Conservation (phyloP, 305 asterid species). For the Fraxinus baroniana region DNA sequence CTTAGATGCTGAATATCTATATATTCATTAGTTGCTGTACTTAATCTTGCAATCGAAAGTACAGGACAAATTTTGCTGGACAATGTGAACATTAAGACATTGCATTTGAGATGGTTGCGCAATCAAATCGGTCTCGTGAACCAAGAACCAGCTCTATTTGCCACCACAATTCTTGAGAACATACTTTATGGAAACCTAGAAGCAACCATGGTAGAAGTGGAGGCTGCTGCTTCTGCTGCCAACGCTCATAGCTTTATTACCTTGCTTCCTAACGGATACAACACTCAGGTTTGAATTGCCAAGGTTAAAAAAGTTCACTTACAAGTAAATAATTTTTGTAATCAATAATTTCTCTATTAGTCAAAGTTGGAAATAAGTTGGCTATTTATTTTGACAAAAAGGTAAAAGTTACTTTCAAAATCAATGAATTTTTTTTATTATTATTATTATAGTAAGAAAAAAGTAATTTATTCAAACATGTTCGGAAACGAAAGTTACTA, state of each 20-base stretch:
- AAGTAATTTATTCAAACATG: not conserved
- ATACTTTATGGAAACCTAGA: conserved; percentile 91
- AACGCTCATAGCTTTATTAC: conserved; percentile 92
- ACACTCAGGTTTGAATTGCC: conserved; percentile 59
- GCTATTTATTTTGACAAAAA: not conserved
- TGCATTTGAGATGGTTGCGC: conserved; percentile 87
- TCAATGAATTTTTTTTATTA: not conserved
- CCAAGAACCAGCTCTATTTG: conserved; percentile 98
- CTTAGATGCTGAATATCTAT: not conserved
- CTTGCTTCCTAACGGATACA: conserved; percentile 87
- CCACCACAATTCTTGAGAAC: conserved; percentile 93
- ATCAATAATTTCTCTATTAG: not conserved
- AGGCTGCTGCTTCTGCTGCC: conserved; percentile 93
- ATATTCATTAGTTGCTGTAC: not conserved
- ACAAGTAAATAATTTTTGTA: not conserved
- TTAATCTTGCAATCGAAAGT: conserved; percentile 14
- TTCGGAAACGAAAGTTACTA: not conserved
- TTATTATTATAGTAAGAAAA: not conserved
- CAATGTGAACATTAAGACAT: conserved; percentile 72
- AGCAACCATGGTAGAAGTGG: conserved; percentile 90
- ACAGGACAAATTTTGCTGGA: conserved; percentile 87
- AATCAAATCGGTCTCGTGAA: conserved; percentile 95
- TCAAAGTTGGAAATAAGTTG: not conserved
- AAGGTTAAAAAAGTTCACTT: not conserved
- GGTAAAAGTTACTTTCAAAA: not conserved